Evolutionary conservation across 108 stramenopile species (phyloP).

Genomic region (Cylindrotheca closterium): DNA sequence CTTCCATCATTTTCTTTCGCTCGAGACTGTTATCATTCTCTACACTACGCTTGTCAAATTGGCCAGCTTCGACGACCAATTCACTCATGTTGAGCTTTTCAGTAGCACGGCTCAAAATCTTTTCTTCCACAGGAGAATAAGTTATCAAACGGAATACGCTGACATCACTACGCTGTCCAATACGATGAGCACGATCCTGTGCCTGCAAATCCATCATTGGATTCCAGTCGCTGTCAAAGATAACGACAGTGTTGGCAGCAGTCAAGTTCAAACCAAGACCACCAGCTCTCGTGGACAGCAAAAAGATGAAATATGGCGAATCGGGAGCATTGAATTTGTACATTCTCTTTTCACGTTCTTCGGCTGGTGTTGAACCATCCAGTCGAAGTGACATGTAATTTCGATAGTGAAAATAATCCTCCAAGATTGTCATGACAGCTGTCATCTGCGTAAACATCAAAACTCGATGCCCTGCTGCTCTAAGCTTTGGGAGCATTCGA

Average conservation of each 20-base stretch:
- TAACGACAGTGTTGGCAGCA: constrained; percentile 94
- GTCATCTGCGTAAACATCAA: constrained; percentile 98
- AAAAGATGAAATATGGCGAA: constrained; percentile 87
- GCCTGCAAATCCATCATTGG: constrained; percentile 98
- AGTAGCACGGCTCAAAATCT: constrained; percentile 87
- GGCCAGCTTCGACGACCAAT: constrained; percentile 93
- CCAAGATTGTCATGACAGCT: constrained; percentile 88
- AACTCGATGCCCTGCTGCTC: constrained; percentile 89
- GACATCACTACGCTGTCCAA: constrained; percentile 90
- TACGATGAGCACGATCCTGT: constrained; percentile 96
- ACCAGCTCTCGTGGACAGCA: constrained; percentile 95
- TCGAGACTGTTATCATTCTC: constrained; percentile 82
- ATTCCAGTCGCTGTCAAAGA: constrained; percentile 99
- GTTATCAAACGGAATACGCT: constrained; percentile 92
- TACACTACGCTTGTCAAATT: constrained; percentile 85
- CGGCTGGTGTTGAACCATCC: constrained; percentile 89
- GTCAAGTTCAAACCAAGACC: constrained; percentile 84
- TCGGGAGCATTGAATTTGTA: constrained; percentile 93
- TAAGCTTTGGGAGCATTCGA: constrained; percentile 88
- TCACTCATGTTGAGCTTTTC: constrained; percentile 93
- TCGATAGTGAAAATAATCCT: constrained; percentile 88
- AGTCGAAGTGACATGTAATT: constrained; percentile 76
- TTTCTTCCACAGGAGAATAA: constrained; percentile 91
- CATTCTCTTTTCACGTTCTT: constrained; percentile 94
- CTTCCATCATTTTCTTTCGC: constrained; percentile 84